Evolutionary conservation across 2,329 filamentous ascomycete genomes (phyloP).

Genomic region (Didymella arachidicola): DNA sequence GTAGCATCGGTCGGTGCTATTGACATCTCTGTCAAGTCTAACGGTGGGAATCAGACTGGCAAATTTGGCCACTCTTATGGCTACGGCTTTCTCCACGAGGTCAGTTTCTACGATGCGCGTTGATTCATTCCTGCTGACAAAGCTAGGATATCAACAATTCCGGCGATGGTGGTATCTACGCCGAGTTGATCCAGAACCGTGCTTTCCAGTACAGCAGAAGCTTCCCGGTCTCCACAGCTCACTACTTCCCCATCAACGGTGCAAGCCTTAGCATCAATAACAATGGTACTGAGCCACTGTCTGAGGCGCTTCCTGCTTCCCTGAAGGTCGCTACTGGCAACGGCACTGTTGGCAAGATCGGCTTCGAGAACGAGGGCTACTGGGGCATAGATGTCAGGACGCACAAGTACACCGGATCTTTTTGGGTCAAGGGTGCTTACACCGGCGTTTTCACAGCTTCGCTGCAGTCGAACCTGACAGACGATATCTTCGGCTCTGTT

Average conservation of each 20-base stretch:
- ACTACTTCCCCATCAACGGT: slow-evolving; percentile 45
- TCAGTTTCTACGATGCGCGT: background rate
- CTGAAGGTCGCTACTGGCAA: slow-evolving; percentile 52
- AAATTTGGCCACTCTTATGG: slow-evolving; percentile 41
- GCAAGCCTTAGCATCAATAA: slow-evolving; percentile 51
- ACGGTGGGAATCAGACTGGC: slow-evolving; percentile 41
- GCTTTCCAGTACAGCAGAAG: slow-evolving; percentile 66
- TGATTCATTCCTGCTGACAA: slow-evolving; percentile 3
- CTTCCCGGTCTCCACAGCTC: slow-evolving; percentile 36
- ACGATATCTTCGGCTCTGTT: slow-evolving; percentile 52
- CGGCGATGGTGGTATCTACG: slow-evolving; percentile 76
- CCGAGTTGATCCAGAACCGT: slow-evolving; percentile 73
- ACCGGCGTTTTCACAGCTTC: slow-evolving; percentile 50
- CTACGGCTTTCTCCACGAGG: slow-evolving; percentile 46
- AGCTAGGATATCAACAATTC: slow-evolving; percentile 65
- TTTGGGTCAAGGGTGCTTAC: slow-evolving; percentile 55
- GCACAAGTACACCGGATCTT: slow-evolving; percentile 60
- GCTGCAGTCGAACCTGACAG: slow-evolving; percentile 52
- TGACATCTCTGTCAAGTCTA: slow-evolving; percentile 37
- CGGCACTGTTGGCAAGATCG: slow-evolving; percentile 50
- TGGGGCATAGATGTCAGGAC: slow-evolving; percentile 61
- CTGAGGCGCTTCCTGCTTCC: slow-evolving; percentile 55
- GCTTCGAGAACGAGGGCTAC: slow-evolving; percentile 60
- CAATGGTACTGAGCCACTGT: slow-evolving; percentile 52
- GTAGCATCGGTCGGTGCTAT: slow-evolving; percentile 34